These are phyloP conservation scores for Ceratobasidium sp. DNA, from an alignment of 1,284 basidiomycete species.

Conservation along the genomic window DNA sequence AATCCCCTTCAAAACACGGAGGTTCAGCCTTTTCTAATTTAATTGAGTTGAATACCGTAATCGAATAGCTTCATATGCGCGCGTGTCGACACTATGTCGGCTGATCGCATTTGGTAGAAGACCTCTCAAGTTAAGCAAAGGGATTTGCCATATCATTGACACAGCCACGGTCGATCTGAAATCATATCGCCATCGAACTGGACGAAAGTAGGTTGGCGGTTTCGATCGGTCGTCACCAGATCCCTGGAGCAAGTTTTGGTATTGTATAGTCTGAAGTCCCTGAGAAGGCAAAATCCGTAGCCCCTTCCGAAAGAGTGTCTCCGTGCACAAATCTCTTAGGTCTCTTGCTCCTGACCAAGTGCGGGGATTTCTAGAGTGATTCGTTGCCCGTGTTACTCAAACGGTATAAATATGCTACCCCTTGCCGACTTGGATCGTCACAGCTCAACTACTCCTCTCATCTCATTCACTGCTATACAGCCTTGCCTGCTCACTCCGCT, in stretches of 20 bases:
- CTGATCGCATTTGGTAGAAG: background rate
- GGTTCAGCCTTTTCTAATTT: background rate
- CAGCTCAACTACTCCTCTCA: background rate
- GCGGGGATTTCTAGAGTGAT: constrained; percentile 26
- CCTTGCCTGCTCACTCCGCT: no score
- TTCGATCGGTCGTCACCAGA: constrained; percentile 34
- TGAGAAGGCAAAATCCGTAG: constrained; percentile 37
- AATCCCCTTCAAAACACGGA: no score
- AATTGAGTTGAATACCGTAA: background rate
- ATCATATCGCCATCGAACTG: constrained; percentile 24
- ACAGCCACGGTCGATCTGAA: constrained; percentile 29
- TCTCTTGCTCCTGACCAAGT: constrained; percentile 29
- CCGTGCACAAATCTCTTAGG: constrained; percentile 2
- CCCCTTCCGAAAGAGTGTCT: constrained; percentile 17
- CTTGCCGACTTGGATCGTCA: background rate
- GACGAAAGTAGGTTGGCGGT: constrained; percentile 36
- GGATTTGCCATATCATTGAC: constrained; percentile 29
- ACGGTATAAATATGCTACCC: constrained; percentile 9
- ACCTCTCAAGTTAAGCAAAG: background rate
- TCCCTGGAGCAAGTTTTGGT: constrained; percentile 26
- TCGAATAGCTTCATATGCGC: background rate
- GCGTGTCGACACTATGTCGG: background rate
- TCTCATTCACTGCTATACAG: background rate
- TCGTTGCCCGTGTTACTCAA: background rate
- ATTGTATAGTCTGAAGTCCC: constrained; percentile 6